Base-by-base conservation (phyloP, 768 basidiomycete genomes). In the Termitomyces sp. region DNA sequence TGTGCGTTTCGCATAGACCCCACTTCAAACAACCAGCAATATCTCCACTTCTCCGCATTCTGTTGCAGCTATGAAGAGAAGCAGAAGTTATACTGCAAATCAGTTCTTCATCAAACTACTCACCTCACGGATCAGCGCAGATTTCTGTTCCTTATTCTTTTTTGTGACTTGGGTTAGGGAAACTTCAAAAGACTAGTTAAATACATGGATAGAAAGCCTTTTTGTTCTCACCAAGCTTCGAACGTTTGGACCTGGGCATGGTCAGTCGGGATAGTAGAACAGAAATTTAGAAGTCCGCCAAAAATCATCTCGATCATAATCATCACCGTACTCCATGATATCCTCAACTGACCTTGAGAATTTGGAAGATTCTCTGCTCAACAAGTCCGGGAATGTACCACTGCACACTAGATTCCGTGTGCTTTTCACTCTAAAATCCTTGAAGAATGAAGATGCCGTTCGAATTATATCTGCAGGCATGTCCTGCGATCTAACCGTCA, bases 1-100 rank as follows among this genome's bases (percentile, higher is more conserved):
- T 93, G 89, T 30, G 94, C 78, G 75, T 96, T 98, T 61, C 97
- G 82, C 94, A 98, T 96, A 65, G 94, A 86, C 16, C 95, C 95
- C 5, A 98, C 93, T 66, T 90, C 87, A 70, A 99, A 97, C 41
- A 98, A 70, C 93, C 95, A 99, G 75, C 93, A 90, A 73, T 97
- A 95, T 68, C 84, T 84, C 88, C 92, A 98, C 77, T 93, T 91
- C 65, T 95, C 93, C 23, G 87, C 77, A 70, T 87, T 86, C 69
- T 81, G 81, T 78, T 93, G 90, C 56, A 98, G 77, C 93, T 95
- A 67, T 57, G 14, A 20, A 47, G 13, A 54, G 28, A 16, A 51
- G 32, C 32, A 32, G 13, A 64, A 30, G 61, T 56, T 43, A 57
- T 36, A 38, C 23, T 43, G 57, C 44, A 30, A 57, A 32, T 26